Conservation (phyloP, 805 yeast genomes). For the Candida mattraensis region DNA sequence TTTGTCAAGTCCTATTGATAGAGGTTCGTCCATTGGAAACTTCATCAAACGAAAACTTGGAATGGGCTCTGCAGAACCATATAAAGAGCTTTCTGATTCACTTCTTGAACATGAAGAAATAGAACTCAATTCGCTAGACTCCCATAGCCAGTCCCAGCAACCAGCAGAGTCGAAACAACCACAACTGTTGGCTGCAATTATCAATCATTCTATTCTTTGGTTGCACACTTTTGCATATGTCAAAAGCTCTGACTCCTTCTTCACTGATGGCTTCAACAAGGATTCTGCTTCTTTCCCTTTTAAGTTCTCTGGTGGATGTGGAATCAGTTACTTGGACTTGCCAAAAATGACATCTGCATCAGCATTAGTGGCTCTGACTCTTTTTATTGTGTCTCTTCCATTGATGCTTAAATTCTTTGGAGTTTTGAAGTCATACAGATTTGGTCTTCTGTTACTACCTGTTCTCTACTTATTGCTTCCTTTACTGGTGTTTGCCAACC, state of each 20-base stretch:
- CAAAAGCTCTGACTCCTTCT: not conserved
- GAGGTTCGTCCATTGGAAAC: slow-evolving; percentile 1
- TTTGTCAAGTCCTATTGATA: not conserved
- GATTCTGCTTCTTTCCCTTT: slow-evolving; percentile 1
- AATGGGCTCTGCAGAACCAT: too few species aligned
- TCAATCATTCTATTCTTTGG: not conserved
- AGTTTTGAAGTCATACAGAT: not conserved
- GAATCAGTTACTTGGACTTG: slow-evolving; percentile 1
- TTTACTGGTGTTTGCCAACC: slow-evolving; percentile 1
- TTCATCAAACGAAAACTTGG: not conserved
- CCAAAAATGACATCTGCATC: not conserved
- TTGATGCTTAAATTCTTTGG: not conserved
- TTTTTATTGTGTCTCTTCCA: not conserved
- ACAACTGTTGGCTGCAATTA: too few species aligned
- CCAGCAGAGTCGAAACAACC: too few species aligned
- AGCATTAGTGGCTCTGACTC: not conserved
- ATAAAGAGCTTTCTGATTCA: too few species aligned
- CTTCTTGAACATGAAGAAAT: too few species aligned
- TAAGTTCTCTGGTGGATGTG: slow-evolving; percentile 3
- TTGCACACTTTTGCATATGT: not conserved
- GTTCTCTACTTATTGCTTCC: slow-evolving; percentile 1
- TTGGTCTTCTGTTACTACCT: not conserved
- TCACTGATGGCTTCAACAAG: slow-evolving; percentile 1
- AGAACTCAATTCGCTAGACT: too few species aligned
- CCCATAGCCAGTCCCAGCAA: too few species aligned